Percentiles rank a stretch among this genome's conserved stretches.
Conservation (phyloP, 345 rosid genomes). For the Eucalyptus sideroxylon region DNA sequence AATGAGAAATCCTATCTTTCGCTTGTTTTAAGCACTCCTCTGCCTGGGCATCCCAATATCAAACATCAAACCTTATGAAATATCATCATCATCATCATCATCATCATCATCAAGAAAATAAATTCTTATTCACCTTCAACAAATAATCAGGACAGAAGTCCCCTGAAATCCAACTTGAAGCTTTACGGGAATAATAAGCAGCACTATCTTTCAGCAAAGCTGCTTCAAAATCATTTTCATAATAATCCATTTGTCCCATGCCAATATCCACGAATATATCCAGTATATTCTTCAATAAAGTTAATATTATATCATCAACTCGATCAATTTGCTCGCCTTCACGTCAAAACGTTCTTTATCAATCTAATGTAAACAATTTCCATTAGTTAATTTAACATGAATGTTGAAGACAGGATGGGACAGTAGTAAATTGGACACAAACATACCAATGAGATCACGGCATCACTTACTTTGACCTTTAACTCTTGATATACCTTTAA, state of each 20-base stretch:
- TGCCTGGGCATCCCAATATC: slow-evolving; percentile 19
- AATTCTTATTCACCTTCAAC: slow-evolving; percentile 41
- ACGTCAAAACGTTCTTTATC: slow-evolving; percentile 81
- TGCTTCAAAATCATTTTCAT: slow-evolving; percentile 73
- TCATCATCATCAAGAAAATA: background rate
- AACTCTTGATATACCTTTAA: slow-evolving; percentile 34
- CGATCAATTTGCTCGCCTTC: slow-evolving; percentile 89
- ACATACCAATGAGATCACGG: slow-evolving; percentile 41
- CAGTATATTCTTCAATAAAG: slow-evolving; percentile 63
- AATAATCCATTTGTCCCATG: slow-evolving; percentile 42
- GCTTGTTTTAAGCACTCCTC: slow-evolving; percentile 48
- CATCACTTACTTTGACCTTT: slow-evolving; percentile 30
- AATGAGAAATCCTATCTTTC: slow-evolving; percentile 39
- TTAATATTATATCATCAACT: too few relatives aligned
- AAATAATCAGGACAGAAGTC: slow-evolving; percentile 82
- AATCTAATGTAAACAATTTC: slow-evolving; percentile 21
- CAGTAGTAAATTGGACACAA: background rate
- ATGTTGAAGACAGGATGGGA: background rate
- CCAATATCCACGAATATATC: slow-evolving; percentile 86
- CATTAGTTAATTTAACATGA: background rate
- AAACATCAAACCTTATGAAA: background rate
- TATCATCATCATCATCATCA: background rate
- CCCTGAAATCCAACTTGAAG: slow-evolving; percentile 69
- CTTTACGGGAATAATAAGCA: slow-evolving; percentile 79
- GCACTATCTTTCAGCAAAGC: slow-evolving; percentile 58